Base-by-base conservation (phyloP, 139 green algal species). In the Diplosphaera chodatii region DNA sequence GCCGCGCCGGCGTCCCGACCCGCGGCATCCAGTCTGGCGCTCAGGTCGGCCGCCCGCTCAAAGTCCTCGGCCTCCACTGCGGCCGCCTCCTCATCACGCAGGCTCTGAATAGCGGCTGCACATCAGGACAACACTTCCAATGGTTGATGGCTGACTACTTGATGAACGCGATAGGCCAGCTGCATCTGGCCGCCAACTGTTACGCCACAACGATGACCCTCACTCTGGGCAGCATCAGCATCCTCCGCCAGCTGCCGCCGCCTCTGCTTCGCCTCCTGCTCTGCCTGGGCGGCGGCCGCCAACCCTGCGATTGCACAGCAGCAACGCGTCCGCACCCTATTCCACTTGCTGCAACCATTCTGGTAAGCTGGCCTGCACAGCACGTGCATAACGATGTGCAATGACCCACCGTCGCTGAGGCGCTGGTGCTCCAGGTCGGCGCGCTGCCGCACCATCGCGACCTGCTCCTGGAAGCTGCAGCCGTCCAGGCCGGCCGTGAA, bases 11-110 rank as follows among this genome's bases (percentile, higher is more conserved):
- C 33, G 3, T 33, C 8, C 28, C 40, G 27, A 22, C 33, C 66
- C 41, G 74, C 63, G 22, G 34, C 66, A 48, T 77, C 64, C 22
- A 85, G 71, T 56, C 79, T 63, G 22, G 65, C 75, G 30, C 83
- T 82, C 13, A 88, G 48, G 32, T 76, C 73, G 22, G 83, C 80
- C 6, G 83, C 83, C 10, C 48, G 29, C 37, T 84, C 77, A 69
- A 85, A 88, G 34, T 86, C 77, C 72, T 88, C 83, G n/a, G 41
- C 65, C 40, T 79, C 83, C 28, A 81, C 83, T 32, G 83, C 83
- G 10, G 71, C 72, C 20, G 73, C 63, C 37, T 86, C 79, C 48
- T 68, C 32, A 0, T 48, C 62, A 56, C 81, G 75, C 32, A 83
- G 67, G 34, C 70, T 34, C 37, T 16, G 48, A 18, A 59, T 59